Evolutionary conservation across 805 yeast species (phyloP).

Genomic region (Lipomyces kockii): DNA sequence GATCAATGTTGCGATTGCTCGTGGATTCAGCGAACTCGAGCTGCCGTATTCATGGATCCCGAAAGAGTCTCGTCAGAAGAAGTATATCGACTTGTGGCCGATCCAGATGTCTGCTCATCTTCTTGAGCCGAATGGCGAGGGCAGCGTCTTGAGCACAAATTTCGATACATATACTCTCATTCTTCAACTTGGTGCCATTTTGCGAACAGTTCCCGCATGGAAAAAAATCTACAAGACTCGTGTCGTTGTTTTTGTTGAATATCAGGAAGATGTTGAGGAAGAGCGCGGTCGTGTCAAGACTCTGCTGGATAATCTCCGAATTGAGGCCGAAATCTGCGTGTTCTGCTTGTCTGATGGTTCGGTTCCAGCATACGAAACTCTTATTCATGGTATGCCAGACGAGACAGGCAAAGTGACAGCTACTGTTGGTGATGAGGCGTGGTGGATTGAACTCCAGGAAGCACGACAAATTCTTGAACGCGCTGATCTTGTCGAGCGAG

Average conservation of each 20-base stretch:
- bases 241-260: constrained; percentile 89
- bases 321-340: constrained; percentile 79
- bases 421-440: constrained; percentile 64
- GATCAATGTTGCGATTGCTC: constrained; percentile 91
- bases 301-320: constrained; percentile 75
- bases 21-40: constrained; percentile 71
- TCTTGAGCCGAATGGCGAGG: constrained; percentile 64
- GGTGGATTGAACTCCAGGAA: constrained; percentile 79
- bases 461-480: constrained; percentile 52
- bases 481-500: constrained; percentile 30
- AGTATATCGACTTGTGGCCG: constrained; percentile 86
- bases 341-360: constrained; percentile 64
- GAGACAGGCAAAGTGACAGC: constrained; percentile 55
- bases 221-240: constrained; percentile 72
- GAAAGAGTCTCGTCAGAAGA: constrained; percentile 43
- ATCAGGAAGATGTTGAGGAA: constrained; percentile 65
- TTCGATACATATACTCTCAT: constrained; percentile 95
- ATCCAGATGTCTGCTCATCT: constrained; percentile 93
- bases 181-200: constrained; percentile 88
- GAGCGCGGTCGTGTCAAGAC: constrained; percentile 67
- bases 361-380: constrained; percentile 68
- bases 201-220: constrained; percentile 95
- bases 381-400: constrained; percentile 68
- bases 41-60: constrained; percentile 55
- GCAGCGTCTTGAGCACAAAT: constrained; percentile 78